A percentile compares a stretch with the other conserved stretches of the same genome.
Evolutionary conservation across 2,329 filamentous ascomycete genomes (phyloP).

Genomic region (Emmonsia crescens): DNA sequence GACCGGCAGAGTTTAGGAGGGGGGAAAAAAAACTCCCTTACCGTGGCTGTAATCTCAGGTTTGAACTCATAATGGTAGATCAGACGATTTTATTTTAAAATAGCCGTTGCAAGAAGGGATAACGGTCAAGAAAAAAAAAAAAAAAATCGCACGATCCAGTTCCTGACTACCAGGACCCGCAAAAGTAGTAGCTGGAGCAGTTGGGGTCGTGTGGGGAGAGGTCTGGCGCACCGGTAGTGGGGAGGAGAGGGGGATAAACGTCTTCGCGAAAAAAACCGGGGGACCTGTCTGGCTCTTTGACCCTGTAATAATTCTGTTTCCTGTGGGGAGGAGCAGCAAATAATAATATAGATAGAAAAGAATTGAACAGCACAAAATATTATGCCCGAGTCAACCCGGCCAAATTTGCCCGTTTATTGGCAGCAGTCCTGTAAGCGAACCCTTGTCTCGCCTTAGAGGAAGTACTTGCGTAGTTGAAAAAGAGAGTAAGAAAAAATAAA

Average conservation of each 20-base stretch:
- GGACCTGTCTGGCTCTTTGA: neutral
- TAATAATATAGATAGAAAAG: neutral
- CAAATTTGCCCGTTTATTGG: neutral
- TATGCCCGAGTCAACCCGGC: neutral
- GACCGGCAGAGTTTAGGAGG: neutral
- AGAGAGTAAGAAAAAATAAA: neutral
- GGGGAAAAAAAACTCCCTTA: neutral
- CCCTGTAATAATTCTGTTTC: neutral
- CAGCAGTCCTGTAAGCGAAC: neutral
- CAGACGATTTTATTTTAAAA: neutral
- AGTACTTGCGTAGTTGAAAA: neutral
- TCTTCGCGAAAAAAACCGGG: neutral
- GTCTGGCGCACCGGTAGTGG: neutral
- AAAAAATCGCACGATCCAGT: neutral
- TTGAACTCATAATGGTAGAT: neutral
- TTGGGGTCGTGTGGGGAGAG: neutral
- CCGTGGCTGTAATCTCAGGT: conserved; percentile 4
- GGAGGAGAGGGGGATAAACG: neutral
- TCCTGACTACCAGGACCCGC: neutral
- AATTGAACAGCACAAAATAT: neutral
- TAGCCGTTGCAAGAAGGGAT: neutral
- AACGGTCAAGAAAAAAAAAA: neutral
- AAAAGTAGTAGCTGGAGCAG: neutral
- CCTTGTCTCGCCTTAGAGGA: neutral
- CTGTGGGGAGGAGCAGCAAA: neutral